phyloP scores from a whole-genome alignment of 306 rosid species.

The Chamaecrista fasciculata region DNA sequence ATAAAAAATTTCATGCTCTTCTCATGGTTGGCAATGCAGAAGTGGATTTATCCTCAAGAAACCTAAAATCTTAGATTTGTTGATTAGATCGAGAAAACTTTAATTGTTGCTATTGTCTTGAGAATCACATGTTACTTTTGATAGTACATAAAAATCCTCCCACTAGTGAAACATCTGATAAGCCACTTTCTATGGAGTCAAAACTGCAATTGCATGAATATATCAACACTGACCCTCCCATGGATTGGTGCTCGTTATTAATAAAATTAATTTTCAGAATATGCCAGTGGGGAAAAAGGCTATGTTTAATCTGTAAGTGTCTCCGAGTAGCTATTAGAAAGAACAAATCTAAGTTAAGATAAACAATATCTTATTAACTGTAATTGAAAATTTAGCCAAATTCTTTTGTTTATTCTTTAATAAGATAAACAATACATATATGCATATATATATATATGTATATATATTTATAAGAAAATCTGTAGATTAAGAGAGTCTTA shows the following conservation, averaged over 20 bases:
- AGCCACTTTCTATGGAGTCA: neutral
- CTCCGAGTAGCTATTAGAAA: slow-evolving; percentile 7
- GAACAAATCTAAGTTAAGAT: slow-evolving; percentile 23
- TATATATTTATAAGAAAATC: slow-evolving; percentile 1
- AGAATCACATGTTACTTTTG: slow-evolving; percentile 6
- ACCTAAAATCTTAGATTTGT: slow-evolving; percentile 13
- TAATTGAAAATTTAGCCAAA: neutral
- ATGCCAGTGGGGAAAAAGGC: neutral
- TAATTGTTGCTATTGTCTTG: slow-evolving; percentile 11
- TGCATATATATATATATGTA: too few species aligned
- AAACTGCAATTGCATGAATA: slow-evolving; percentile 17
- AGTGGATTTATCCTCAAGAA: slow-evolving; percentile 8
- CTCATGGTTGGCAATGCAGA: slow-evolving; percentile 11
- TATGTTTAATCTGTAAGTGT: neutral
- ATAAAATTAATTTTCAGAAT: slow-evolving; percentile 4
- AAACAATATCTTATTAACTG: slow-evolving; percentile 1
- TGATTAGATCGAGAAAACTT: slow-evolving; percentile 22
- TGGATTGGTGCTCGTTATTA: neutral
- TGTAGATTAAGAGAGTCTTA: slow-evolving; percentile 33
- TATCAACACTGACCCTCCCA: slow-evolving; percentile 14
- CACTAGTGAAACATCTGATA: slow-evolving; percentile 1
- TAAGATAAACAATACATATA: too few species aligned
- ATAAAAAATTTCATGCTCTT: neutral
- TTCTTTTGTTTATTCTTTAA: too few species aligned
- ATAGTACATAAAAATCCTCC: slow-evolving; percentile 25